phyloP scores from a whole-genome alignment of 495 filamentous ascomycete genomes.

The Aspergillus hancockii region DNA sequence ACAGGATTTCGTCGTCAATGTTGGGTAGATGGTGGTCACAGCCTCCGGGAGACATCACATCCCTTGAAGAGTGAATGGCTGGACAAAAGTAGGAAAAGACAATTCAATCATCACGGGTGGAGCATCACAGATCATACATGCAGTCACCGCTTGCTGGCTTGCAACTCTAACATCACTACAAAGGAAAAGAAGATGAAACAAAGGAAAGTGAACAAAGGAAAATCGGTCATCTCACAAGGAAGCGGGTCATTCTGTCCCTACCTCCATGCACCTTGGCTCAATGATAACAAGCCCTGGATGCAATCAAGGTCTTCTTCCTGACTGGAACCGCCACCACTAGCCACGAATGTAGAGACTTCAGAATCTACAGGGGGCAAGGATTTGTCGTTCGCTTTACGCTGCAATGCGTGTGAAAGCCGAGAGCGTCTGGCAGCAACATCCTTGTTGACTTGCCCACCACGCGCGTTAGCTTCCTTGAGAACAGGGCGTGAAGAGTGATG shows the following conservation, averaged over 20 bases:
- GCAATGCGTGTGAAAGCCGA: slow-evolving; percentile 31
- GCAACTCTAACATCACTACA: slow-evolving; percentile 32
- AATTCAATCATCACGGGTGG: slow-evolving; percentile 27
- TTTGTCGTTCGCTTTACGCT: slow-evolving; percentile 28
- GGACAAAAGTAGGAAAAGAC: slow-evolving; percentile 4
- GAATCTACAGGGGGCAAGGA: slow-evolving; percentile 41
- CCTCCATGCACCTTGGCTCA: slow-evolving; percentile 68
- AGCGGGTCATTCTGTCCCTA: slow-evolving; percentile 24
- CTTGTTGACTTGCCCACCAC: slow-evolving; percentile 28
- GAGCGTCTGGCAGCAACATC: slow-evolving; percentile 34
- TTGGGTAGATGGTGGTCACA: neutral
- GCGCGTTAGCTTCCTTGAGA: slow-evolving; percentile 46
- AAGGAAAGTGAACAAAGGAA: slow-evolving; percentile 27
- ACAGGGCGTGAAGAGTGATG: slow-evolving; percentile 38
- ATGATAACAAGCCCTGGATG: slow-evolving; percentile 72
- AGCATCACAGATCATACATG: slow-evolving; percentile 29
- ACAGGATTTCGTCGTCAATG: slow-evolving; percentile 17
- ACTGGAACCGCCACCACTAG: slow-evolving; percentile 57
- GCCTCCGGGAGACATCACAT: neutral
- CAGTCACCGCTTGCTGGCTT: slow-evolving; percentile 39
- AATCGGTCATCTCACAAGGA: slow-evolving; percentile 14
- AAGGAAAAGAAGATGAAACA: slow-evolving; percentile 28
- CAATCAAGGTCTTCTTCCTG: slow-evolving; percentile 74
- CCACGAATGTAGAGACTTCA: slow-evolving; percentile 71
- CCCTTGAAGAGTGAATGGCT: slow-evolving; percentile 7